Evolutionary conservation across 257 asterid genomes (phyloP).

Genomic region (Solanum bukasovii): DNA sequence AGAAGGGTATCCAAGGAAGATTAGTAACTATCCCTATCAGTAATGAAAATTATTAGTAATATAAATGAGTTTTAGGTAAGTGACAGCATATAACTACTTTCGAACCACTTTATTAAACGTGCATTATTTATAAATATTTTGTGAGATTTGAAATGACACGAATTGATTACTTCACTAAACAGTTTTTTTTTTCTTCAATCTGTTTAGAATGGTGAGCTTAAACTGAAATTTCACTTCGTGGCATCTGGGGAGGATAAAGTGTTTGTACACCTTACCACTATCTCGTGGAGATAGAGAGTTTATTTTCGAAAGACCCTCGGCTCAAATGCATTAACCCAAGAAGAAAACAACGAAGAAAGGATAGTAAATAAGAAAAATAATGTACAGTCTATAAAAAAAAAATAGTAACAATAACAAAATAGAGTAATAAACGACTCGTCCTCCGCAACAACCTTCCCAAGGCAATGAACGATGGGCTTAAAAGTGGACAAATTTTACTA

Average conservation of each 20-base stretch:
- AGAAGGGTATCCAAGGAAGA: slow-evolving; percentile 35
- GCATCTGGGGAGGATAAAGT: too few species aligned
- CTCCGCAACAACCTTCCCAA: too few species aligned
- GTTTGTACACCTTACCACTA: rapidly evolving
- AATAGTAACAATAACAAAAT: too few species aligned
- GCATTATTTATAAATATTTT: neutral
- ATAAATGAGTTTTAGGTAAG: slow-evolving; percentile 24
- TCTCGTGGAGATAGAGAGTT: rapidly evolving
- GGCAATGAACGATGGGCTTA: slow-evolving; percentile 22
- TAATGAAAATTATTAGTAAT: neutral
- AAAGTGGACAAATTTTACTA: slow-evolving; percentile 38
- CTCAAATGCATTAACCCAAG: too few species aligned
- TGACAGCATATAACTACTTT: slow-evolving; percentile 16
- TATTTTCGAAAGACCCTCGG: too few species aligned
- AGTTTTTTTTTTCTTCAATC: neutral
- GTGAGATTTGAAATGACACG: neutral
- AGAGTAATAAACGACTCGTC: too few species aligned
- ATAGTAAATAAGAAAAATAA: too few species aligned
- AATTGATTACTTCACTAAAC: neutral
- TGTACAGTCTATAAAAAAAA: too few species aligned
- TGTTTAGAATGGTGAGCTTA: slow-evolving; percentile 19
- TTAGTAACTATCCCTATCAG: slow-evolving; percentile 9
- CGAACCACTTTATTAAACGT: neutral
- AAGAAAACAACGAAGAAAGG: too few species aligned
- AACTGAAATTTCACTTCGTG: neutral